Conservation (phyloP, 2,329 filamentous ascomycete species). For the Basipetospora chlamydospora region DNA sequence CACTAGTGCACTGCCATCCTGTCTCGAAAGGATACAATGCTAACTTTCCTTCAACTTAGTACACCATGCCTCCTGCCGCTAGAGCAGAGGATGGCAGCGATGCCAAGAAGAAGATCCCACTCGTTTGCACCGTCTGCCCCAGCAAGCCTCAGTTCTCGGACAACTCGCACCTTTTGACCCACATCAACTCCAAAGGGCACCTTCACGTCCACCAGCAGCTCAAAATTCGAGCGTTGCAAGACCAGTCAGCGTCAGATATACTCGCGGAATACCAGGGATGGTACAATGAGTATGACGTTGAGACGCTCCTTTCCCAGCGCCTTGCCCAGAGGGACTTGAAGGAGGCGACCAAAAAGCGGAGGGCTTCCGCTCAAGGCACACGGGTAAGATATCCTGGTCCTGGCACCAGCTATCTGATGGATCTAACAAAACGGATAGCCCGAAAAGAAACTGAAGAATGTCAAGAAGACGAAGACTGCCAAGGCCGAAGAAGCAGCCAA, state of each 20-base stretch:
- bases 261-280: constrained; percentile 62
- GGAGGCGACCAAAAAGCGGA: constrained; percentile 5
- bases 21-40: too few relatives aligned
- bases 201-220: constrained; percentile 71
- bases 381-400: too few relatives aligned
- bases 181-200: constrained; percentile 87
- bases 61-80: too few relatives aligned
- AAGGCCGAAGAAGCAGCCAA: constrained; percentile 15
- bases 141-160: constrained; percentile 74
- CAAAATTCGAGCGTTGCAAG: constrained; percentile 54
- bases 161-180: constrained; percentile 80
- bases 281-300: constrained; percentile 60
- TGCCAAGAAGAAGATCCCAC: constrained; percentile 33
- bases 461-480: constrained; percentile 9
- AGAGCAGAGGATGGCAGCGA: too few relatives aligned
- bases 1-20: too few relatives aligned
- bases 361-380: not conserved
- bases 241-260: constrained; percentile 45
- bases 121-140: constrained; percentile 73
- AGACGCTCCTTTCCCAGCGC: constrained; percentile 60
- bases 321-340: constrained; percentile 30
- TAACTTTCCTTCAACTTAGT: too few relatives aligned
- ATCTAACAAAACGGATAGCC: too few relatives aligned
- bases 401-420: too few relatives aligned
- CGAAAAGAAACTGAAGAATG: not conserved